Conservation (phyloP, 2,329 filamentous ascomycete genomes). For the Bipolaris bicolor region DNA sequence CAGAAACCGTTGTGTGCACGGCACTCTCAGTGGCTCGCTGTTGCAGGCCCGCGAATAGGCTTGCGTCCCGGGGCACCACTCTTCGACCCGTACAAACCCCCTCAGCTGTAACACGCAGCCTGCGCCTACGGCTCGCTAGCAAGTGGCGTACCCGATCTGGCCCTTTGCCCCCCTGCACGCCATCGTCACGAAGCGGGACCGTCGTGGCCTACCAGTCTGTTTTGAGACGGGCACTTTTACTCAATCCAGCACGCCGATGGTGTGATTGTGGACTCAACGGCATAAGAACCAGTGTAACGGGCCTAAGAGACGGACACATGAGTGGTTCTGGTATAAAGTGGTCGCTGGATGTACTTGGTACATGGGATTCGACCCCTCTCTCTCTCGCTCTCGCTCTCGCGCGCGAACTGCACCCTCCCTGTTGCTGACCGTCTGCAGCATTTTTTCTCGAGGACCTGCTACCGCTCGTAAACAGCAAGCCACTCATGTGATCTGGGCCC, state of each 20-base stretch:
- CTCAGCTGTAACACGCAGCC: slow-evolving; percentile 25
- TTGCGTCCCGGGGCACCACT: slow-evolving; percentile 26
- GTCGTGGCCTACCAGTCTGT: slow-evolving; percentile 15
- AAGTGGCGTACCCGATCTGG: slow-evolving; percentile 18
- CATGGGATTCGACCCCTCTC: slow-evolving; percentile 19
- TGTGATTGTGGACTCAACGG: slow-evolving; percentile 23
- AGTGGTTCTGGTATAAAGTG: slow-evolving; percentile 22
- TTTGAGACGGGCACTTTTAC: slow-evolving; percentile 12
- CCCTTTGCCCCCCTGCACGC: slow-evolving; percentile 25
- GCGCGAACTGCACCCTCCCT: slow-evolving; percentile 16
- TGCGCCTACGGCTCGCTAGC: slow-evolving; percentile 26
- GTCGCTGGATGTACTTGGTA: slow-evolving; percentile 20
- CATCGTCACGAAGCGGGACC: slow-evolving; percentile 10
- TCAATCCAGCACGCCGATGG: slow-evolving; percentile 12
- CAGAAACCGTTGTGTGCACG: slow-evolving; percentile 24
- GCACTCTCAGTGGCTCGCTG: slow-evolving; percentile 28
- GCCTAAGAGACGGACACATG: slow-evolving; percentile 17
- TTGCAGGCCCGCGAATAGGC: slow-evolving; percentile 24
- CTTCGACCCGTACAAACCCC: slow-evolving; percentile 18
- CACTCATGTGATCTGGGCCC: slow-evolving; percentile 14
- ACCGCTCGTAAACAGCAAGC: slow-evolving; percentile 17
- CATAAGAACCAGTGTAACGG: slow-evolving; percentile 29
- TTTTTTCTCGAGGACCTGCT: slow-evolving; percentile 9
- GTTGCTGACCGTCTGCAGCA: slow-evolving; percentile 16
- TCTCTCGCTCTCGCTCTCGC: slow-evolving; percentile 15